phyloP scores from a whole-genome alignment of 2,329 filamentous ascomycete genomes.

The Pseudogymnoascus verrucosus region DNA sequence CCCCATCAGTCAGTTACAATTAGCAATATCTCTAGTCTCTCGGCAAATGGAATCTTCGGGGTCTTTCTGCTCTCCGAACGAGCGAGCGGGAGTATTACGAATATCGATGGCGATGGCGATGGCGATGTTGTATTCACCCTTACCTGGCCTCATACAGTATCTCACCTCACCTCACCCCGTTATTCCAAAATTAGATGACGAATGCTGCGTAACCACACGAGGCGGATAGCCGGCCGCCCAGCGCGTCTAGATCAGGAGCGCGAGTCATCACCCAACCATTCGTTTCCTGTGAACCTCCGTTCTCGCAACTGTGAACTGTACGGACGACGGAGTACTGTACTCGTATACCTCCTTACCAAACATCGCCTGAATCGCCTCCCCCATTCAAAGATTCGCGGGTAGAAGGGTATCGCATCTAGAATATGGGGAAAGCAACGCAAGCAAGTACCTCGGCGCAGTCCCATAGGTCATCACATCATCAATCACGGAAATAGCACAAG shows the following conservation, averaged over 20 bases:
- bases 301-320: not conserved
- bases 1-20: no score
- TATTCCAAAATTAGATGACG: conserved; percentile 3
- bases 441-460: not conserved
- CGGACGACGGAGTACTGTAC: not conserved
- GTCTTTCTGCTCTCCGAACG: not conserved
- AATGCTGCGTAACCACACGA: conserved; percentile 1
- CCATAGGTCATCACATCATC: not conserved
- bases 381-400: not conserved
- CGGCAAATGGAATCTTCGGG: not conserved
- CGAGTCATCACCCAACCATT: not conserved
- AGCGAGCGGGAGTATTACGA: not conserved
- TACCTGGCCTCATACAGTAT: not conserved
- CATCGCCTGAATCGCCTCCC: not conserved
- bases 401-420: not conserved
- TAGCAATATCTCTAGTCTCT: not conserved
- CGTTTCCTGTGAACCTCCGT: not conserved
- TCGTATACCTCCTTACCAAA: not conserved
- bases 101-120: not conserved
- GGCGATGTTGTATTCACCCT: no score
- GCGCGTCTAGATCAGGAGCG: conserved; percentile 1
- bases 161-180: not conserved
- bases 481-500: not conserved
- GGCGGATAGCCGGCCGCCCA: not conserved
- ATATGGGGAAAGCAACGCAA: not conserved